Conservation (phyloP, 352 stramenopile genomes). For the Blastocystis sp. region DNA sequence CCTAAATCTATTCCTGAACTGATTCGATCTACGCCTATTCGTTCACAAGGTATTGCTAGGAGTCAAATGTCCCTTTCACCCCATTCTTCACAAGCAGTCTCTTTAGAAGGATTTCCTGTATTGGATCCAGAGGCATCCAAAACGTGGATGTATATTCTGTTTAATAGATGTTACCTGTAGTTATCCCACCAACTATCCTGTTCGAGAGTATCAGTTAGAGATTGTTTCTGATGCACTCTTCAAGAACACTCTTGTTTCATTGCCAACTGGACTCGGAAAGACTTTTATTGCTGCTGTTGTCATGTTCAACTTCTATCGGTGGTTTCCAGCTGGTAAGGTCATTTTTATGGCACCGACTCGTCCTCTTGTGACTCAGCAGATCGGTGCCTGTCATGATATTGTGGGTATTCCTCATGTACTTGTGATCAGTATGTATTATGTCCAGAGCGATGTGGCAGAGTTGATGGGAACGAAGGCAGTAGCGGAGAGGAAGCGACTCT, state of each 20-base stretch:
- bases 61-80: not conserved
- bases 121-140: conserved; percentile 42
- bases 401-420: conserved; percentile 82
- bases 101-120: conserved; percentile 11
- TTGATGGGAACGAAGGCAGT: conserved; percentile 80
- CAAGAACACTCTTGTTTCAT: conserved; percentile 93
- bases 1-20: not conserved
- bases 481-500: conserved; percentile 78
- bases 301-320: conserved; percentile 99
- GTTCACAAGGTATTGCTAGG: not conserved
- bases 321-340: conserved; percentile 88
- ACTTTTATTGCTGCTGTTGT: conserved; percentile 97
- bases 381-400: conserved; percentile 86
- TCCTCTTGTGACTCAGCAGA: conserved; percentile 95
- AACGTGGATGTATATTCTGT: conserved; percentile 16
- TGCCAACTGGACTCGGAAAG: conserved; percentile 98
- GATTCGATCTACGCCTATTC: not conserved
- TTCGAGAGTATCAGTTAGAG: conserved; percentile 89
- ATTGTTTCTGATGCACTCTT: conserved; percentile 88
- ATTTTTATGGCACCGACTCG: conserved; percentile 97
- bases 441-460: conserved; percentile 72
- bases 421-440: not conserved
- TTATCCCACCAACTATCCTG: conserved; percentile 84
- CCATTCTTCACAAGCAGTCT: not conserved
- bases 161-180: not conserved